Evolutionary conservation across 2,329 filamentous ascomycete species (phyloP).

Genomic region (Amauroascus niger): DNA sequence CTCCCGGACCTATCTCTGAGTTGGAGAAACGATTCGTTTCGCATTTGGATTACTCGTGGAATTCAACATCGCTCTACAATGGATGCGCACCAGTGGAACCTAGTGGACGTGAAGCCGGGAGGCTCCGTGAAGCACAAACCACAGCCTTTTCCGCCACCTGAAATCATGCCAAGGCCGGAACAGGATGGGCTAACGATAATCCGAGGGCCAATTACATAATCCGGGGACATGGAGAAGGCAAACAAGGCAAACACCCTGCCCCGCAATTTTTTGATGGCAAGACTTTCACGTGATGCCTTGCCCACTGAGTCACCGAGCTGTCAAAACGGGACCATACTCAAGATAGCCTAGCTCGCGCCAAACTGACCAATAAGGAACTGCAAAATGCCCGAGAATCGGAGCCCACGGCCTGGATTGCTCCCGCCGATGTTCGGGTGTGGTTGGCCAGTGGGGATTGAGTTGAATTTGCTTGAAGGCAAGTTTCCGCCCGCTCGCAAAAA

Average conservation of each 20-base stretch:
- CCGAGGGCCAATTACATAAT: not conserved
- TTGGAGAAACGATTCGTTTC: no score
- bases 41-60: no score
- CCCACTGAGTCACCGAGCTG: not conserved
- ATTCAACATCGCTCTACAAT: no score
- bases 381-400: slow-evolving; percentile 9
- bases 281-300: not conserved
- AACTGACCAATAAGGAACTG: not conserved
- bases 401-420: not conserved
- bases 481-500: not conserved
- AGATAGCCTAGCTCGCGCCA: not conserved
- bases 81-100: not conserved
- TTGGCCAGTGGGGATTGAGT: not conserved
- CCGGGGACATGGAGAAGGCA: not conserved
- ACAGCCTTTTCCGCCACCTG: not conserved
- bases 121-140: no score
- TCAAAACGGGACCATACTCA: not conserved
- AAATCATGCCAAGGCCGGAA: not conserved
- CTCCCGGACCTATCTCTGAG: no score
- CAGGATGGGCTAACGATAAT: no score
- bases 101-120: not conserved
- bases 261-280: not conserved
- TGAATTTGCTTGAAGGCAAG: not conserved
- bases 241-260: not conserved
- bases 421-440: slow-evolving; percentile 7